A percentile compares a stretch with the other conserved stretches of the same genome.
Conservation (phyloP, 345 rosid species). For the Theobroma cacao region DNA sequence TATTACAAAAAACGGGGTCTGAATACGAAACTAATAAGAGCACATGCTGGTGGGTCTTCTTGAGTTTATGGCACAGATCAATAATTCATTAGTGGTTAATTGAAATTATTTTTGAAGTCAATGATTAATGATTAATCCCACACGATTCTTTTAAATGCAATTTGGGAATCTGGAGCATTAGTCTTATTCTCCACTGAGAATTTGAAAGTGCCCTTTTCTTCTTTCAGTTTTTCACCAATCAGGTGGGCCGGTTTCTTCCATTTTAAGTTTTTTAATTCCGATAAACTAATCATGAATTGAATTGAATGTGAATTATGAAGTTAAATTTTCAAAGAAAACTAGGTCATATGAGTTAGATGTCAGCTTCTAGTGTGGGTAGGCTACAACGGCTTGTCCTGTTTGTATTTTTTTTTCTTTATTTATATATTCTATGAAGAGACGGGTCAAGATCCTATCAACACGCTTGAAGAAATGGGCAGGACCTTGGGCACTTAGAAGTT, state of each 20-base stretch:
- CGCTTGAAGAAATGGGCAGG: not conserved
- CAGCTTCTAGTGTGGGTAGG: too few species aligned
- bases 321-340: not conserved
- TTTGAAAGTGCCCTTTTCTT: not conserved
- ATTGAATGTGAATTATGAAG: too few species aligned
- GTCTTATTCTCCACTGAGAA: not conserved
- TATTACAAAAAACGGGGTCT: too few species aligned
- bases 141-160: not conserved
- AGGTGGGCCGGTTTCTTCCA: not conserved
- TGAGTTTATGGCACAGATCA: not conserved
- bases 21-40: too few species aligned
- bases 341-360: too few species aligned
- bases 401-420: too few species aligned
- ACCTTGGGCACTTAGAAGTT: not conserved
- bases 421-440: not conserved
- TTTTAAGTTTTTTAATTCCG: not conserved
- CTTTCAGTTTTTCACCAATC: not conserved
- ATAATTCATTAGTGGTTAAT: not conserved
- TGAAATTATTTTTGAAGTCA: not conserved
- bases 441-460: not conserved
- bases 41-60: not conserved
- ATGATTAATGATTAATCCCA: not conserved
- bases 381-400: too few species aligned
- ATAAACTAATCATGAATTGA: not conserved
- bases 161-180: not conserved